These are phyloP conservation scores for Penicillium brevicompactum DNA, from an alignment of 2,329 filamentous ascomycete species.

Conservation along the genomic window DNA sequence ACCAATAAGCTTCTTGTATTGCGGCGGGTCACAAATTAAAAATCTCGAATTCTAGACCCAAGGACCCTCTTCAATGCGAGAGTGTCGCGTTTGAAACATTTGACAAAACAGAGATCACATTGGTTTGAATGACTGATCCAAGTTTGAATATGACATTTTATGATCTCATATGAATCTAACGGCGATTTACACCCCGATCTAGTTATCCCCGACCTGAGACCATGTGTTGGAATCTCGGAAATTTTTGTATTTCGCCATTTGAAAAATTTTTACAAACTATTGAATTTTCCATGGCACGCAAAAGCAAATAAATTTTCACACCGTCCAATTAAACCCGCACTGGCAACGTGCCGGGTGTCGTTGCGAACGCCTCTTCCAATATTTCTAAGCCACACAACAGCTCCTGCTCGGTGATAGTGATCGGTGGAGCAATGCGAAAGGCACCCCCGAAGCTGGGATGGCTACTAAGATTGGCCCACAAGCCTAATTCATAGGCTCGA, in stretches of 20 bases:
- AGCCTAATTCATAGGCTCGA: constrained; percentile 53
- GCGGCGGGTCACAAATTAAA: not conserved
- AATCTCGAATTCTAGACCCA: not conserved
- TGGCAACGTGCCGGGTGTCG: constrained; percentile 1
- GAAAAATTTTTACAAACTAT: not conserved
- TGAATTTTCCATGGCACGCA: not conserved
- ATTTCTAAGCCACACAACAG: constrained; percentile 56
- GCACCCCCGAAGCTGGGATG: constrained; percentile 59
- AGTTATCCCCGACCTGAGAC: not conserved
- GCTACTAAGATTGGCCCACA: constrained; percentile 61
- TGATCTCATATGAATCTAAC: not conserved
- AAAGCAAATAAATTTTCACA: not conserved
- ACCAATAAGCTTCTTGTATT: not conserved
- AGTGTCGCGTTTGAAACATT: not conserved
- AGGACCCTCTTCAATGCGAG: not conserved
- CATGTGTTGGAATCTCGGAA: not conserved
- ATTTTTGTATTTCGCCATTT: not conserved
- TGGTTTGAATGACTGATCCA: not conserved
- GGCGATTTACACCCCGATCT: not conserved
- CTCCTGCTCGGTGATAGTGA: constrained; percentile 57
- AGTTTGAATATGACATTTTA: not conserved
- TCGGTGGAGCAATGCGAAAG: constrained; percentile 63
- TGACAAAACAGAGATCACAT: not conserved
- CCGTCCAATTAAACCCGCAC: not conserved
- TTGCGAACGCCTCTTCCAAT: constrained; percentile 58